phyloP scores from a whole-genome alignment of 2,329 filamentous ascomycete genomes.

The Alternaria metachromatica region DNA sequence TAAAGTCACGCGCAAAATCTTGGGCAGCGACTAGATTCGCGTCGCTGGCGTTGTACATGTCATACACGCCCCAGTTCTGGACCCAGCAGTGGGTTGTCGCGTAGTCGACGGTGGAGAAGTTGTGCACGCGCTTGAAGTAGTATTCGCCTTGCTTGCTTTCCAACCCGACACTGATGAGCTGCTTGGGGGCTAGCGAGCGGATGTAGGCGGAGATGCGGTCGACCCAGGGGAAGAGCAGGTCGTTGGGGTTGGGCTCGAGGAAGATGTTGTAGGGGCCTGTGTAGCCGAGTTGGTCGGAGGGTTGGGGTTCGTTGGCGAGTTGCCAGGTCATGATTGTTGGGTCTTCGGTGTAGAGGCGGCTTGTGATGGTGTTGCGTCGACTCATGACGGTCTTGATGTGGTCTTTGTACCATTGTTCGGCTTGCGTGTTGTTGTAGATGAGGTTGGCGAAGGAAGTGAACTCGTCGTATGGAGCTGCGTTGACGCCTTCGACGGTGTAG shows the following conservation, averaged over 20 bases:
- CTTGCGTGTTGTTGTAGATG: conserved; percentile 45
- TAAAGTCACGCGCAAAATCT: conserved; percentile 44
- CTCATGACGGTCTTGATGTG: conserved; percentile 48
- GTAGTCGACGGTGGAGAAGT: conserved; percentile 47
- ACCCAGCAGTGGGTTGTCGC: conserved; percentile 52
- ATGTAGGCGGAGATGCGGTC: conserved; percentile 48
- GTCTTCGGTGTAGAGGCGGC: conserved; percentile 46
- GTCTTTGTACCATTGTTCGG: conserved; percentile 47
- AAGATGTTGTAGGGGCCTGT: conserved; percentile 37
- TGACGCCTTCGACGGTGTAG: conserved; percentile 44
- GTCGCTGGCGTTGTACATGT: conserved; percentile 46
- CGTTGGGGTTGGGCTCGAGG: conserved; percentile 35
- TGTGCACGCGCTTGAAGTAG: conserved; percentile 49
- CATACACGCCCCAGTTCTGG: conserved; percentile 50
- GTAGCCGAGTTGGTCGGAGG: conserved; percentile 32
- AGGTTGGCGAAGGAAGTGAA: conserved; percentile 42
- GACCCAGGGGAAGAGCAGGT: conserved; percentile 48
- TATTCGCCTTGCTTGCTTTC: conserved; percentile 51
- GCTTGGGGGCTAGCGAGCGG: conserved; percentile 44
- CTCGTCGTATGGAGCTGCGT: conserved; percentile 40
- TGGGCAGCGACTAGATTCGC: conserved; percentile 44
- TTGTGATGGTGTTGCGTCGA: conserved; percentile 48
- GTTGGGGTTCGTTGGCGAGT: conserved; percentile 50
- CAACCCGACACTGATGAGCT: conserved; percentile 49
- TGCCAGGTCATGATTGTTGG: conserved; percentile 53